Conservation (phyloP, 164 flowering plant species). For the Berberis thunbergii region DNA sequence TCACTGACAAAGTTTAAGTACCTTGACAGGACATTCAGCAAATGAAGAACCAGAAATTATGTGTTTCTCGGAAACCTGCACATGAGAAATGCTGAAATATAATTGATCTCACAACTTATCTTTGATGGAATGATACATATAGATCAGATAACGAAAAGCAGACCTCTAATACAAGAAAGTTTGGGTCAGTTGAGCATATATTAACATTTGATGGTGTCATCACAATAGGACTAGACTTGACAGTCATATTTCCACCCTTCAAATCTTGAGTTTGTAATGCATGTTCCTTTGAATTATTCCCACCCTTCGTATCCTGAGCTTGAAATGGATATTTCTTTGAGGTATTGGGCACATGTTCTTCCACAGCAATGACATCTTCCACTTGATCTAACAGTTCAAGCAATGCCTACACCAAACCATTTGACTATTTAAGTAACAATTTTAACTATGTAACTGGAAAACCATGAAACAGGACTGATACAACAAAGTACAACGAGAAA, state of each 20-base stretch:
- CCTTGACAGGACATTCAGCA: conserved; percentile 45
- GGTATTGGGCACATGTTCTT: conserved; percentile 28
- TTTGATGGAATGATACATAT: background rate
- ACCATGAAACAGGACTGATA: too few relatives aligned
- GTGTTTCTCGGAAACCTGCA: conserved; percentile 74
- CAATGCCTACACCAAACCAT: conserved; percentile 44
- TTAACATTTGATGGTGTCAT: conserved; percentile 12
- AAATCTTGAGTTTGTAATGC: conserved; percentile 13
- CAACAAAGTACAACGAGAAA: background rate
- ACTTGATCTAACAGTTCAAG: conserved; percentile 95
- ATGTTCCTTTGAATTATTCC: conserved; percentile 9
- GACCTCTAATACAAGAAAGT: conserved; percentile 89
- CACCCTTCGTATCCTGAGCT: conserved; percentile 12
- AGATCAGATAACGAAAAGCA: conserved; percentile 3
- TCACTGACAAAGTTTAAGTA: conserved; percentile 12
- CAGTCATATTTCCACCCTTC: conserved; percentile 2
- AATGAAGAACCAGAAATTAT: conserved; percentile 25
- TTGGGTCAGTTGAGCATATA: conserved; percentile 14
- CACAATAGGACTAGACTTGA: conserved; percentile 14
- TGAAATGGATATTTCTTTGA: conserved; percentile 9
- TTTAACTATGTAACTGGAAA: too few relatives aligned
- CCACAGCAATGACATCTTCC: conserved; percentile 77
- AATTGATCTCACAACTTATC: conserved; percentile 4
- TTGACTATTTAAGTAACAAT: background rate
- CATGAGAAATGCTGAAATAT: conserved; percentile 9